A percentile compares a stretch with the other conserved stretches of the same genome.
phyloP scores from a whole-genome alignment of 2,329 filamentous ascomycete genomes.

The Cadophora gregata region DNA sequence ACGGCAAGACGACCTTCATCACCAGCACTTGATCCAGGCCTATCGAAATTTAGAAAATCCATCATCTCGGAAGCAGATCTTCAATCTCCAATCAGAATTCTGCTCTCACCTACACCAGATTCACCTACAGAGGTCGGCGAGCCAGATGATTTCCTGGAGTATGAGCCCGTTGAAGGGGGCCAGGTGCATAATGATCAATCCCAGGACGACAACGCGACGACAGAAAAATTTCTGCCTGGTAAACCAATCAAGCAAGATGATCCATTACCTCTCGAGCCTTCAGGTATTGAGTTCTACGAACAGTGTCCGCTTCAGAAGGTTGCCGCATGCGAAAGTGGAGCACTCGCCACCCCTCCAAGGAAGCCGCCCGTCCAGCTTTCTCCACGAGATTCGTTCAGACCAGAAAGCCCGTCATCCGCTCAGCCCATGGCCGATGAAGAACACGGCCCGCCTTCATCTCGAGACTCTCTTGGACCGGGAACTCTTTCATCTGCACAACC shows the following conservation, averaged over 20 bases:
- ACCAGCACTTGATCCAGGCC: background rate
- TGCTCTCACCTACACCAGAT: conserved; percentile 7
- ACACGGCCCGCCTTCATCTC: background rate
- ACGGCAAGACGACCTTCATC: background rate
- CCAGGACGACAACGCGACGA: background rate
- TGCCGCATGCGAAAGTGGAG: background rate
- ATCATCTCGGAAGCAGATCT: background rate
- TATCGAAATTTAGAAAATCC: background rate
- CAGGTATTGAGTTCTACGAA: background rate
- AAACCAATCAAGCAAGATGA: background rate
- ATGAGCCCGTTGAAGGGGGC: background rate
- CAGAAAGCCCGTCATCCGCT: background rate
- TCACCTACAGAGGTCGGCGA: background rate
- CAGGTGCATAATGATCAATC: background rate
- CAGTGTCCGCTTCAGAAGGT: background rate
- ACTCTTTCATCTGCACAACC: background rate
- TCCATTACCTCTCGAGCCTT: background rate
- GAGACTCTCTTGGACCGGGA: background rate
- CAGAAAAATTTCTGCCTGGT: background rate
- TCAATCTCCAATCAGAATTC: background rate
- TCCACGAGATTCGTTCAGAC: background rate
- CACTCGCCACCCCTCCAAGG: background rate
- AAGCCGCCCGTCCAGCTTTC: background rate
- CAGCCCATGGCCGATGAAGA: background rate
- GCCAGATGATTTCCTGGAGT: background rate